Conservation (phyloP, 176 grass and related monocot genomes). For the Urochloa ruziziensis region DNA sequence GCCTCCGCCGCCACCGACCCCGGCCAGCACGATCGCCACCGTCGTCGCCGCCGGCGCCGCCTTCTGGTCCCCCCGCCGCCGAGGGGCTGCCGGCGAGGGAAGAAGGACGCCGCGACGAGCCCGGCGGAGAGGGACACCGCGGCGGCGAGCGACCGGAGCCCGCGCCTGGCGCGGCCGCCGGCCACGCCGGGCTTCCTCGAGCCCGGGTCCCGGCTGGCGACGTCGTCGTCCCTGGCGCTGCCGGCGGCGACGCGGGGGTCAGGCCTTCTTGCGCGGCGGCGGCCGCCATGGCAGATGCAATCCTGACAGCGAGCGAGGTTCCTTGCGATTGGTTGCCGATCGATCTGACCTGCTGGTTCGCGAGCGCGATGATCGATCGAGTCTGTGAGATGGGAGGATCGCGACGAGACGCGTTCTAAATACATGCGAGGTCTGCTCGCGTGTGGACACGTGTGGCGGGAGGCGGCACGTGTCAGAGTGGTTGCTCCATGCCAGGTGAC, state of each 20-base stretch:
- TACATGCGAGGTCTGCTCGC: constrained; percentile 22
- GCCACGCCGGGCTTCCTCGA: constrained; percentile 10
- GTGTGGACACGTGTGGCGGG: constrained; percentile 45
- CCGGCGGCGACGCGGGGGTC: constrained; percentile 25
- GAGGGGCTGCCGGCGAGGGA: not conserved
- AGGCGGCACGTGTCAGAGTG: constrained; percentile 35
- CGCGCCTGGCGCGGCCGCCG: constrained; percentile 26
- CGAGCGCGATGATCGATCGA: not conserved
- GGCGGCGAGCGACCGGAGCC: constrained; percentile 49
- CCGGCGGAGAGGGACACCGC: constrained; percentile 43
- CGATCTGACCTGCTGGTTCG: not conserved
- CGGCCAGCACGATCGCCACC: constrained; percentile 49
- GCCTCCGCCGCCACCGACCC: constrained; percentile 51
- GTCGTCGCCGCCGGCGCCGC: not conserved
- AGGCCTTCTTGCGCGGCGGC: constrained; percentile 44
- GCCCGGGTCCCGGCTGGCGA: not conserved
- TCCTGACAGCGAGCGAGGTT: not conserved
- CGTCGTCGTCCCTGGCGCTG: too few relatives aligned
- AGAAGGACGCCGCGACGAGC: constrained; percentile 21
- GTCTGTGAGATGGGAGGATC: not conserved
- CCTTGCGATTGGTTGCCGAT: not conserved
- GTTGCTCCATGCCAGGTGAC: constrained; percentile 19
- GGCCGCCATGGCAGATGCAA: constrained; percentile 25
- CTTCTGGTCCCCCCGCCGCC: too few relatives aligned
- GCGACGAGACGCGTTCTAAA: constrained; percentile 24